Percentiles rank a stretch among this genome's conserved stretches.
These are phyloP conservation scores for Juncus inflexus DNA, from an alignment of 176 grass and related monocot species.

Conservation along the genomic window DNA sequence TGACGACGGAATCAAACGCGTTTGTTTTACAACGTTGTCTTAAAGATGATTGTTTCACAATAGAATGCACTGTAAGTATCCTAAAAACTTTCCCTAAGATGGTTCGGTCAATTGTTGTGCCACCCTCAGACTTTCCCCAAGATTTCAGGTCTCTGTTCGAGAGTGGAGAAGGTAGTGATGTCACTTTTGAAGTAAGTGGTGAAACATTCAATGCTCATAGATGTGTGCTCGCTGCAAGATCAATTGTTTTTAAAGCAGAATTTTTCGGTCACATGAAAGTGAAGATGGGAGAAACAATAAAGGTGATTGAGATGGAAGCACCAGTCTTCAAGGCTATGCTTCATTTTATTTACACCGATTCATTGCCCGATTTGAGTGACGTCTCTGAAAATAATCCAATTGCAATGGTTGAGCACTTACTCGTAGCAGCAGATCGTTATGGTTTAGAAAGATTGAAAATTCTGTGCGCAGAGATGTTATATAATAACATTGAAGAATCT, in stretches of 20 bases:
- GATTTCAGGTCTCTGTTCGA: conserved; percentile 15
- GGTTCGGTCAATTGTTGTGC: not conserved
- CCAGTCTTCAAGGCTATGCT: conserved; percentile 39
- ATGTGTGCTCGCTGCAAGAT: conserved; percentile 18
- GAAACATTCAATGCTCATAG: conserved; percentile 26
- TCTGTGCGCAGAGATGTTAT: conserved; percentile 36
- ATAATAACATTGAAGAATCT: conserved; percentile 12
- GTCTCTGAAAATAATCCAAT: not conserved
- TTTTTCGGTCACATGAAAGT: conserved; percentile 39
- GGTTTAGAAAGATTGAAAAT: conserved; percentile 41
- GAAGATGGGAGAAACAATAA: not conserved
- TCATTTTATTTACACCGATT: conserved; percentile 52
- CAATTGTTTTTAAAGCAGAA: conserved; percentile 30
- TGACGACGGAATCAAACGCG: not conserved
- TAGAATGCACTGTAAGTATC: conserved; percentile 24
- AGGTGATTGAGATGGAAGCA: conserved; percentile 32
- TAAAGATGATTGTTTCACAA: conserved; percentile 9
- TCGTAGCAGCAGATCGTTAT: conserved; percentile 40
- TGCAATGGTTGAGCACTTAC: conserved; percentile 28
- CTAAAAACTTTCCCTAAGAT: not conserved
- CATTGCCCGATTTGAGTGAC: conserved; percentile 16
- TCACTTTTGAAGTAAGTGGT: conserved; percentile 15
- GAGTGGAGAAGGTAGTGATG: not conserved
- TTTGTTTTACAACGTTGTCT: not conserved
- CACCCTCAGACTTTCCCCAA: not conserved